Evolutionary conservation across 1,284 basidiomycete species (phyloP).

Genomic region (Puccinia hordei): DNA sequence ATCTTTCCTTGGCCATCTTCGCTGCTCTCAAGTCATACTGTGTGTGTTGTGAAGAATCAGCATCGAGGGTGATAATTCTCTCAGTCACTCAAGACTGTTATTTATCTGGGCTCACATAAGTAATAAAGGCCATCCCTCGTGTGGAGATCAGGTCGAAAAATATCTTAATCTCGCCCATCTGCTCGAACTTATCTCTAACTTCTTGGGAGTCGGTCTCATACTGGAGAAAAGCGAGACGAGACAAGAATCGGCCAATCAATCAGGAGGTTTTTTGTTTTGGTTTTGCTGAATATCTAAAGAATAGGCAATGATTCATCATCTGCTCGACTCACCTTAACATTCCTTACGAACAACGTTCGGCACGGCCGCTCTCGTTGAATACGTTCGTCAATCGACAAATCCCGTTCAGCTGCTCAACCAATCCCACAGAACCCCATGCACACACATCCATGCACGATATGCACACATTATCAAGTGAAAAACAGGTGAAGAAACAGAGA

Average conservation of each 20-base stretch:
- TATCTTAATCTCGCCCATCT: constrained; percentile 90
- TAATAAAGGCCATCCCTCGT: constrained; percentile 95
- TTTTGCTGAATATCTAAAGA: too few species aligned
- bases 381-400: constrained; percentile 82
- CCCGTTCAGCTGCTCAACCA: constrained; percentile 63
- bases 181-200: constrained; percentile 81
- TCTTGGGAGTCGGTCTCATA: constrained; percentile 85
- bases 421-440: background rate
- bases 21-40: constrained; percentile 89
- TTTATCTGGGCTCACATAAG: constrained; percentile 75
- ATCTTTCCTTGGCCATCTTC: constrained; percentile 78
- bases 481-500: background rate
- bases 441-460: background rate
- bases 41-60: background rate
- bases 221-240: constrained; percentile 62
- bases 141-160: constrained; percentile 93
- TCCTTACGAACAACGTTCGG: constrained; percentile 91
- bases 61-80: background rate
- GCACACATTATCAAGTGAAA: too few species aligned
- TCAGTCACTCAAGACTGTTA: constrained; percentile 48
- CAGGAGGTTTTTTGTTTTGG: too few species aligned
- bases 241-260: too few species aligned
- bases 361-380: constrained; percentile 89
- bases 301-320: too few species aligned
- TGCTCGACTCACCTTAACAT: constrained; percentile 80